Conservation (phyloP, 495 filamentous ascomycete species). For the Aspergillus affinis region DNA sequence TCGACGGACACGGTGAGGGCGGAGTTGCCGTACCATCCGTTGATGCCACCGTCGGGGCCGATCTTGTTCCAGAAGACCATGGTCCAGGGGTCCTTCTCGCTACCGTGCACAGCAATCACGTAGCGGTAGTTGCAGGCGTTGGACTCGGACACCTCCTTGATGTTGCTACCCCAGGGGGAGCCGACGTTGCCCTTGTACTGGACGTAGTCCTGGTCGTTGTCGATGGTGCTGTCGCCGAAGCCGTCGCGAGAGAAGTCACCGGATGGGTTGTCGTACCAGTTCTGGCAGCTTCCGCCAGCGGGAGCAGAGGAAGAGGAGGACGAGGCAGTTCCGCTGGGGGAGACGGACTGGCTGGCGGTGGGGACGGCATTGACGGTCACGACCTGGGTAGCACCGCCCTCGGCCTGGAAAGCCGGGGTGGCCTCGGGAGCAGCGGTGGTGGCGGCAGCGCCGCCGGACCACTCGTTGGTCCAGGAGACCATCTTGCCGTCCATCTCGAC, state of each 20-base stretch:
- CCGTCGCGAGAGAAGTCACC: slow-evolving; percentile 28
- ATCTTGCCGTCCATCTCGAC: slow-evolving; percentile 63
- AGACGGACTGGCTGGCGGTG: slow-evolving; percentile 18
- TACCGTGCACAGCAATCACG: slow-evolving; percentile 48
- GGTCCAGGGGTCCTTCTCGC: slow-evolving; percentile 35
- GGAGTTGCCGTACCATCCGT: slow-evolving; percentile 41
- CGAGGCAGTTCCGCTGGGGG: slow-evolving; percentile 12
- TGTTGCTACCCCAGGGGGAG: slow-evolving; percentile 54
- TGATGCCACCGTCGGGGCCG: slow-evolving; percentile 36
- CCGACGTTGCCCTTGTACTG: slow-evolving; percentile 47
- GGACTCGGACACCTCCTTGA: slow-evolving; percentile 41
- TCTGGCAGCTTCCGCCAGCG: slow-evolving; percentile 16
- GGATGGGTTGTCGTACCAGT: slow-evolving; percentile 28
- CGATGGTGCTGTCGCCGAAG: slow-evolving; percentile 30
- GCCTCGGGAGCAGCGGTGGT: slow-evolving; percentile 25
- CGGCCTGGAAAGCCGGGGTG: slow-evolving; percentile 6
- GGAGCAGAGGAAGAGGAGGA: slow-evolving; percentile 13
- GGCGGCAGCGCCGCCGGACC: slow-evolving; percentile 44
- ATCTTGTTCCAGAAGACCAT: slow-evolving; percentile 56
- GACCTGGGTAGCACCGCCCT: slow-evolving; percentile 18
- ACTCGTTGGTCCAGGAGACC: slow-evolving; percentile 65
- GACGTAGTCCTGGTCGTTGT: slow-evolving; percentile 21
- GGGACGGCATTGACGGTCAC: slow-evolving; percentile 22
- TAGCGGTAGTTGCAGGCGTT: slow-evolving; percentile 43
- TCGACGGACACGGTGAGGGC: slow-evolving; percentile 43